Conservation (phyloP, 2,329 filamentous ascomycete genomes). For the Calonectria hongkongensis region DNA sequence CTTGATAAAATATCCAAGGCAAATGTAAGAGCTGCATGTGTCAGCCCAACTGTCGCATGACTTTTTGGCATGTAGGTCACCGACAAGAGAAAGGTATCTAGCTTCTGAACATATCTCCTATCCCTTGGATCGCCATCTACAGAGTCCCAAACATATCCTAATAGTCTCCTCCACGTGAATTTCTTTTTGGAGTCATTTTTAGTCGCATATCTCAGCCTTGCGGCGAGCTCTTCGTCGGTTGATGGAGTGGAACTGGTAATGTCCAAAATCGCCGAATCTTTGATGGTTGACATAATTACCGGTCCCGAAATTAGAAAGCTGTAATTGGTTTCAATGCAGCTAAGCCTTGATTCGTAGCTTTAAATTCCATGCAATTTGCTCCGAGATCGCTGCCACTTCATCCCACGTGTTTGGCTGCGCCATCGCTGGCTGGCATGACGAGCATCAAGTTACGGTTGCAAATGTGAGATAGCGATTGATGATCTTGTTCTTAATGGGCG, state of each 20-base stretch:
- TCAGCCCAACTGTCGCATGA: not conserved
- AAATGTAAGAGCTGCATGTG: constrained; percentile 31
- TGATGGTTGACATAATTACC: constrained; percentile 15
- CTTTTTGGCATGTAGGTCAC: not conserved
- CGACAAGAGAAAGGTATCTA: constrained; percentile 41
- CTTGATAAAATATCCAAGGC: constrained; percentile 55
- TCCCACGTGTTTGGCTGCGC: constrained; percentile 4
- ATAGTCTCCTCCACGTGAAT: constrained; percentile 28
- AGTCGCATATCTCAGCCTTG: not conserved
- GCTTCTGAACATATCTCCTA: constrained; percentile 36
- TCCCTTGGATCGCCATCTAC: constrained; percentile 37
- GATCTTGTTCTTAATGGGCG: constrained; percentile 14
- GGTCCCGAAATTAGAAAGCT: not conserved
- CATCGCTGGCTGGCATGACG: constrained; percentile 35
- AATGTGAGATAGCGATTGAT: constrained; percentile 10
- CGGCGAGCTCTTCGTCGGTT: constrained; percentile 16
- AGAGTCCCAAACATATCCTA: constrained; percentile 38
- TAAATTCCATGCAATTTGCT: not conserved
- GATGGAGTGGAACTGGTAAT: not conserved
- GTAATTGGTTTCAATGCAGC: not conserved
- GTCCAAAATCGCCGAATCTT: constrained; percentile 2
- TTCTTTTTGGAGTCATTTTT: not conserved
- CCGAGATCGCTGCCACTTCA: constrained; percentile 19
- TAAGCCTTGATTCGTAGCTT: not conserved
- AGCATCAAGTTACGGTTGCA: not conserved